phyloP scores from a whole-genome alignment of 1,284 basidiomycete species.

The Ceratobasidium sp. region DNA sequence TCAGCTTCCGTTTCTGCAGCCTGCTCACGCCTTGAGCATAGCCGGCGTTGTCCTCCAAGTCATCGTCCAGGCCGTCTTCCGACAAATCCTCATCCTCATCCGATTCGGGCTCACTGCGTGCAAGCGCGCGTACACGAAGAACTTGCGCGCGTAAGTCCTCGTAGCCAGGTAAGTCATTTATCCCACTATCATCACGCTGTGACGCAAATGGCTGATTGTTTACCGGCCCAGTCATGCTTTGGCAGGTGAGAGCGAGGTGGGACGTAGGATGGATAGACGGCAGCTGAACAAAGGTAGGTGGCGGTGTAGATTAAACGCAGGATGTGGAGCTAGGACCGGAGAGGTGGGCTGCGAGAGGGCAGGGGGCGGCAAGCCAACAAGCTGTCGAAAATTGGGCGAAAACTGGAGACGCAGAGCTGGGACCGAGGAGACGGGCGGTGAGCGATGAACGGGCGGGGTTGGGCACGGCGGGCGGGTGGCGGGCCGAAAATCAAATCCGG shows the following conservation, averaged over 20 bases:
- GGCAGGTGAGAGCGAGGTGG: no score
- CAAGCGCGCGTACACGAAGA: not conserved
- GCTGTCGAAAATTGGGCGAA: not conserved
- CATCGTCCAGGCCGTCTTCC: not conserved
- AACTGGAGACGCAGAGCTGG: not conserved
- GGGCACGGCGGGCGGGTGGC: no score
- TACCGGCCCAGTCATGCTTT: not conserved
- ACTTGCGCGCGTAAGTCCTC: not conserved
- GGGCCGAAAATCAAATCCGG: no score
- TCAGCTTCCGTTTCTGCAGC: not conserved
- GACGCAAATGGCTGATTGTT: not conserved
- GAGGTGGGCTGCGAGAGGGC: no score
- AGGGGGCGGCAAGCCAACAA: not conserved
- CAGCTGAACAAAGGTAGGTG: no score
- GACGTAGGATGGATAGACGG: no score
- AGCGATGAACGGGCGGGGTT: no score
- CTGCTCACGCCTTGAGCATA: not conserved
- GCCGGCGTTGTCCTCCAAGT: not conserved
- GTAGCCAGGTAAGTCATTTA: not conserved
- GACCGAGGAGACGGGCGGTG: no score
- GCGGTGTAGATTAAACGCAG: no score
- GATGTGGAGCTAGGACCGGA: no score
- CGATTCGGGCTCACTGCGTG: not conserved
- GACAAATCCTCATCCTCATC: not conserved
- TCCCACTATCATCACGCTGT: not conserved